Conservation (phyloP, 2,329 filamentous ascomycete genomes). For the Corinectria fuckeliana region DNA sequence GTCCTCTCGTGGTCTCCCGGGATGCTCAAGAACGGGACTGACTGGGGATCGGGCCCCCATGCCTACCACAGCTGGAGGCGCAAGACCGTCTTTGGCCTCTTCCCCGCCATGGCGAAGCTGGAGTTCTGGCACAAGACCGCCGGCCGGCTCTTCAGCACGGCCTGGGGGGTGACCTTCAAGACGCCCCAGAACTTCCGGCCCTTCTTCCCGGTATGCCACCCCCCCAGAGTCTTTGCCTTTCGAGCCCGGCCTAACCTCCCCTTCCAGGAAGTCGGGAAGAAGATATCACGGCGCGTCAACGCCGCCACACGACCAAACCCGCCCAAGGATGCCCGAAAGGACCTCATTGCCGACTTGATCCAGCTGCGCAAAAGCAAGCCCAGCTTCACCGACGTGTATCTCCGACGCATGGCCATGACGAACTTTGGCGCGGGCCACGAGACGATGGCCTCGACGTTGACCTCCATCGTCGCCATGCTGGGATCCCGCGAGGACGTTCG, state of each 20-base stretch:
- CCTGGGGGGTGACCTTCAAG: slow-evolving; percentile 55
- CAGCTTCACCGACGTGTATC: slow-evolving; percentile 54
- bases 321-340: slow-evolving; percentile 42
- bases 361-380: slow-evolving; percentile 52
- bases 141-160: slow-evolving; percentile 48
- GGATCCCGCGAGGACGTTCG: slow-evolving; percentile 47
- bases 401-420: slow-evolving; percentile 59
- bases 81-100: slow-evolving; percentile 60
- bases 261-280: slow-evolving; percentile 43
- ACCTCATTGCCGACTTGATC: slow-evolving; percentile 56
- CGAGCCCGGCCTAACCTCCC: background rate
- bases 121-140: slow-evolving; percentile 46
- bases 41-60: slow-evolving; percentile 55
- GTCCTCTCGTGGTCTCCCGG: slow-evolving; percentile 61
- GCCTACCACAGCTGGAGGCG: slow-evolving; percentile 59
- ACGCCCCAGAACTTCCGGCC: slow-evolving; percentile 52
- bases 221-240: background rate
- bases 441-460: slow-evolving; percentile 60
- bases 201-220: slow-evolving; percentile 55
- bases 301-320: slow-evolving; percentile 37
- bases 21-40: slow-evolving; percentile 51
- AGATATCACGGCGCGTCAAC: slow-evolving; percentile 45
- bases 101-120: slow-evolving; percentile 50
- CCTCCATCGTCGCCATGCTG: slow-evolving; percentile 55
- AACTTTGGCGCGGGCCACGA: slow-evolving; percentile 64